A percentile compares a stretch with the other conserved stretches of the same genome.
Conservation (phyloP, 2,329 filamentous ascomycete species). For the Periconia digitata region DNA sequence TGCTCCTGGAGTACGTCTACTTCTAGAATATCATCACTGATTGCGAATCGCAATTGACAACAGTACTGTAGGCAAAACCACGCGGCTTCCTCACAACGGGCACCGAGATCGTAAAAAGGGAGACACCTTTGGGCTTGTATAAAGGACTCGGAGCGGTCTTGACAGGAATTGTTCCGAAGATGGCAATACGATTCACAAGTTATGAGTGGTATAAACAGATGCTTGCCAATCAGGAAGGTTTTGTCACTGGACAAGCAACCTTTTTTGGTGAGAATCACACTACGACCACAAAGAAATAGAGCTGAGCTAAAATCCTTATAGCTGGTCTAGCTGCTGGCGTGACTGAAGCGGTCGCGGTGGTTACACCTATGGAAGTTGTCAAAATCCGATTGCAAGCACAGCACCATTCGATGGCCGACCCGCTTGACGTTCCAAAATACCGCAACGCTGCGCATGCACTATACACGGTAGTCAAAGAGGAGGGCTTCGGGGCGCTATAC, state of each 20-base stretch:
- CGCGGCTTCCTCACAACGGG: constrained; percentile 89
- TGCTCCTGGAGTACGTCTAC: constrained; percentile 67
- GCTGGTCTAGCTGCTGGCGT: constrained; percentile 90
- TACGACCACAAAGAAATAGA: background rate
- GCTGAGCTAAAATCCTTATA: constrained; percentile 33
- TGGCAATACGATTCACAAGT: constrained; percentile 98
- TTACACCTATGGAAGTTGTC: constrained; percentile 98
- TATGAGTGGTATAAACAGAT: constrained; percentile 94
- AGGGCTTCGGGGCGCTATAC: constrained; percentile 85
- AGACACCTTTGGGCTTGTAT: constrained; percentile 92
- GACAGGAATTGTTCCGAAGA: constrained; percentile 96
- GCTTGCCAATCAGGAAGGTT: constrained; percentile 68
- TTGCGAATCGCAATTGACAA: background rate
- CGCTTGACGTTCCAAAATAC: constrained; percentile 94
- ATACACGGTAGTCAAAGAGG: constrained; percentile 90
- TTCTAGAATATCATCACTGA: background rate
- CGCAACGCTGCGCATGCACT: constrained; percentile 82
- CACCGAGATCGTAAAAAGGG: constrained; percentile 79
- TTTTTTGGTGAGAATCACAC: constrained; percentile 61
- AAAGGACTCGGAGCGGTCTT: constrained; percentile 97
- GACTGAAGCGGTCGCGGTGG: constrained; percentile 93
- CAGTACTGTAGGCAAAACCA: constrained; percentile 59
- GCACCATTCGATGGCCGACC: constrained; percentile 96
- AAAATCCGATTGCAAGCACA: constrained; percentile 98
- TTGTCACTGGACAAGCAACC: constrained; percentile 70